Evolutionary conservation across 139 green algal genomes (phyloP), one percentile per base, ranked within the genome.

Genomic region (Closterium sp.): DNA sequence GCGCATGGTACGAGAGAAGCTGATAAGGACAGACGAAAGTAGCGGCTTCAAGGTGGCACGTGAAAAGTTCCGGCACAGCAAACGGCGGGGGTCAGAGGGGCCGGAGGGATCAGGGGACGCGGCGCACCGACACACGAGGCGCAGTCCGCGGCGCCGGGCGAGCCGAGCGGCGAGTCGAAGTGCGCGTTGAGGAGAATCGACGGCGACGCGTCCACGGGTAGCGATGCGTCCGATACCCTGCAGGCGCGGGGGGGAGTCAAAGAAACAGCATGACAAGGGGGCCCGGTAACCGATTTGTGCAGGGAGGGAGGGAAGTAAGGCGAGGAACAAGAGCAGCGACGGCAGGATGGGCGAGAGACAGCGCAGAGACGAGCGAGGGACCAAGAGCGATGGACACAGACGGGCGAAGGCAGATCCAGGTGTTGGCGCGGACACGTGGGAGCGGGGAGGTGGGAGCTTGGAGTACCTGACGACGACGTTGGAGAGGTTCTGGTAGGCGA

Each of bases 141-240:
- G 88, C 92, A 94, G 89, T 94, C 92, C 9, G 73, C 89, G 28
- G 92, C 92, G 31, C 92, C 92, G 7, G 24, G 88, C n/a, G 92
- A 94, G 30, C 85, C 27, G 0, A 94, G 31, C 24, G 86, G 30
- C 24, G 31, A 88, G 45, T 94, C 92, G 70, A 50, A 94, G 88
- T 94, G 92, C 27, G n/a, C 92, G 85, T 92, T 92, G n/a, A 94
- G 27, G 11, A 94, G 89, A 34, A 94, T 86, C 70, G 90, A 87
- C 31, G 42, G 85, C 84, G 86, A 24, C 86, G 90, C 86, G 27
- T 50, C 32, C 32, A 87, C 21, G 21, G 32, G 22, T 2, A 10
- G 21, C 31, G 30, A 73, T 73, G 32, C 38, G 31, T 38, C 89
- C 21, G 89, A 91, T 79, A 91, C 79, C 28, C 89, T 91, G 84